Conservation (phyloP, 495 filamentous ascomycete species). For the Hyaloscypha bicolor region DNA sequence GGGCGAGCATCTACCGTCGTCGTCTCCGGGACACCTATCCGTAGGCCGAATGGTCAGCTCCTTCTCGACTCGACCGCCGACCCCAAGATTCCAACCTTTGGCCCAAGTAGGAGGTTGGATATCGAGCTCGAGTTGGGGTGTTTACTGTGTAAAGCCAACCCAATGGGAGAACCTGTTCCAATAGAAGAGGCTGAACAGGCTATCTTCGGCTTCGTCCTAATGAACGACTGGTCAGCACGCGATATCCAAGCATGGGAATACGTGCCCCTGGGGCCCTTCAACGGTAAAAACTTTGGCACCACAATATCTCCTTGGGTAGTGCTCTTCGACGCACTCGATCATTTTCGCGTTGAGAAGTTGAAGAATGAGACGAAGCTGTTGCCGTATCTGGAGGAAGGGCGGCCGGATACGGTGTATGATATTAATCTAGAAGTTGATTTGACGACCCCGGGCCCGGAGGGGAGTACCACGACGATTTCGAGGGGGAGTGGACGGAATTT, state of each 20-base stretch:
- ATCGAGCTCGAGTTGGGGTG: constrained; percentile 88
- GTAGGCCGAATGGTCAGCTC: constrained; percentile 83
- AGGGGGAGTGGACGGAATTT: constrained; percentile 70
- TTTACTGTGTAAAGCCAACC: constrained; percentile 71
- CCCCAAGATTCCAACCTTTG: constrained; percentile 62
- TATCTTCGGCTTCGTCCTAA: constrained; percentile 84
- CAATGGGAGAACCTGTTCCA: constrained; percentile 62
- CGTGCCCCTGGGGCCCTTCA: constrained; percentile 83
- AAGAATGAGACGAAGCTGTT: constrained; percentile 66
- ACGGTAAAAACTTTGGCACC: constrained; percentile 91
- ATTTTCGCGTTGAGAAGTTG: constrained; percentile 55
- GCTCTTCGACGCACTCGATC: constrained; percentile 78
- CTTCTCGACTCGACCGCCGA: constrained; percentile 63
- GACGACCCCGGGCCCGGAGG: constrained; percentile 58
- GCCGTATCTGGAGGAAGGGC: constrained; percentile 69
- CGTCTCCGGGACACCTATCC: constrained; percentile 72
- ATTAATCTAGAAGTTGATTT: constrained; percentile 77
- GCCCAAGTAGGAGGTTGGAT: constrained; percentile 69
- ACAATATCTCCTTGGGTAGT: constrained; percentile 90
- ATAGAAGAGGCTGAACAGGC: constrained; percentile 72
- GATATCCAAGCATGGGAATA: constrained; percentile 95
- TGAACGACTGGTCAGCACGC: constrained; percentile 95
- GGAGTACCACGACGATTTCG: constrained; percentile 65
- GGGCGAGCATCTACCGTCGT: constrained; percentile 80
- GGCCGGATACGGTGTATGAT: constrained; percentile 66